These are phyloP conservation scores for Fusarium sulawesiense DNA, from an alignment of 2,329 filamentous ascomycete species.

Conservation along the genomic window DNA sequence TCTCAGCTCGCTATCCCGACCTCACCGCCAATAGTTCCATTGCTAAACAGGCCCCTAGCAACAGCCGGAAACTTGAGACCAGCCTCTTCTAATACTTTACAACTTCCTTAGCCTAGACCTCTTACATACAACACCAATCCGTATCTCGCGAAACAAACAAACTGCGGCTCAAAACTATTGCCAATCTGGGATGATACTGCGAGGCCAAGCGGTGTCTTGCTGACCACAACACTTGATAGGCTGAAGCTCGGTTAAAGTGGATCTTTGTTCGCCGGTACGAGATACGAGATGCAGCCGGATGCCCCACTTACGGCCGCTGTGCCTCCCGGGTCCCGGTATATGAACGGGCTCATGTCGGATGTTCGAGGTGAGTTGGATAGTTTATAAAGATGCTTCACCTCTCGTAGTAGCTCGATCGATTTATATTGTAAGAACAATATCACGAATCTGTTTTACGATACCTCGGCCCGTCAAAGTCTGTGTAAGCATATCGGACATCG, in stretches of 20 bases:
- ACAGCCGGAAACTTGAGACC: not conserved
- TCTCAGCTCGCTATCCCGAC: too few relatives aligned
- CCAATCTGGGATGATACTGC: constrained; percentile 34
- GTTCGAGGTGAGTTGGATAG: not conserved
- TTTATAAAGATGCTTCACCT: not conserved
- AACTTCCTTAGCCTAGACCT: not conserved
- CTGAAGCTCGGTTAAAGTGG: not conserved
- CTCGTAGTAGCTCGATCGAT: not conserved
- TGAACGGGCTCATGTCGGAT: not conserved
- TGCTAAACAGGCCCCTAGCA: too few relatives aligned
- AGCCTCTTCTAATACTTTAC: not conserved
- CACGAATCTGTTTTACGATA: too few relatives aligned
- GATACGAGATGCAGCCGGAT: constrained; percentile 33
- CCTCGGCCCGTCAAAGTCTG: too few relatives aligned
- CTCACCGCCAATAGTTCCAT: not conserved
- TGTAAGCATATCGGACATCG: constrained; percentile 23
- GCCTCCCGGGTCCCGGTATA: constrained; percentile 14
- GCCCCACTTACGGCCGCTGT: constrained; percentile 25
- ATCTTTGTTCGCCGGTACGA: constrained; percentile 28
- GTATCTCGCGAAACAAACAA: not conserved
- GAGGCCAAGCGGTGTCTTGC: constrained; percentile 9
- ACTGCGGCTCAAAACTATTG: not conserved
- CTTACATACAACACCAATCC: not conserved
- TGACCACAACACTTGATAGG: constrained; percentile 16
- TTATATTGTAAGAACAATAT: not conserved